These are phyloP conservation scores for Tricholomella constricta DNA, from an alignment of 768 basidiomycete genomes.

Conservation along the genomic window DNA sequence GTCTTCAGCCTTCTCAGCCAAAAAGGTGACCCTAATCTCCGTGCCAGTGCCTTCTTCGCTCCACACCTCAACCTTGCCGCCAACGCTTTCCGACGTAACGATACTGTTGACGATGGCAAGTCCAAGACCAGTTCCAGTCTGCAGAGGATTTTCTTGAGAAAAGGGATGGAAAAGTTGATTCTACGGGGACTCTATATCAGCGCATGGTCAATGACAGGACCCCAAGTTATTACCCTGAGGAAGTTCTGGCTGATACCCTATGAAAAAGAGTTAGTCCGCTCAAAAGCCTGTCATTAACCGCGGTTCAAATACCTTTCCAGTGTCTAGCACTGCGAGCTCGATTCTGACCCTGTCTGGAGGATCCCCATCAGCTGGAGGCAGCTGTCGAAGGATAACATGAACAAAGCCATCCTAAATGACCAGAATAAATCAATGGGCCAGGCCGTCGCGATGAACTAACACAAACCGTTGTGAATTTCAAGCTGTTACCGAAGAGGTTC, in stretches of 20 bases:
- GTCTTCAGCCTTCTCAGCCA: constrained; percentile 58
- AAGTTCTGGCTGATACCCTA: constrained; percentile 93
- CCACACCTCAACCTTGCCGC: constrained; percentile 92
- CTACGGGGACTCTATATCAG: constrained; percentile 33
- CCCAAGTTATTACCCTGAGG: constrained; percentile 57
- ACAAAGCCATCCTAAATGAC: constrained; percentile 76
- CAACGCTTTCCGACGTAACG: constrained; percentile 79
- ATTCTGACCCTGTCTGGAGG: constrained; percentile 66
- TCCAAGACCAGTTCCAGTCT: constrained; percentile 91
- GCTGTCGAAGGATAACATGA: constrained; percentile 78
- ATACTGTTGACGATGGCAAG: constrained; percentile 96
- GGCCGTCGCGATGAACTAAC: neutral
- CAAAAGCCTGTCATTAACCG: neutral
- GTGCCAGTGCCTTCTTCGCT: constrained; percentile 90
- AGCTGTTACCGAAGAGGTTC: constrained; percentile 93
- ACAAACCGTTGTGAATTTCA: constrained; percentile 86
- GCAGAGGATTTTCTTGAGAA: constrained; percentile 93
- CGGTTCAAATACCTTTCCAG: constrained; percentile 65
- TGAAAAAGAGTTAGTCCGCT: neutral
- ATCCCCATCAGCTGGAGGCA: constrained; percentile 57
- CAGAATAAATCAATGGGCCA: neutral
- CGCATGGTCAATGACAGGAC: neutral
- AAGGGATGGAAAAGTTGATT: constrained; percentile 97
- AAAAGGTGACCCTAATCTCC: constrained; percentile 86
- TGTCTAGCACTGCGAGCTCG: constrained; percentile 85